Percentiles rank a stretch among this genome's conserved stretches.
These are phyloP conservation scores for Claviceps monticola DNA, from an alignment of 2,329 filamentous ascomycete species.

Conservation along the genomic window DNA sequence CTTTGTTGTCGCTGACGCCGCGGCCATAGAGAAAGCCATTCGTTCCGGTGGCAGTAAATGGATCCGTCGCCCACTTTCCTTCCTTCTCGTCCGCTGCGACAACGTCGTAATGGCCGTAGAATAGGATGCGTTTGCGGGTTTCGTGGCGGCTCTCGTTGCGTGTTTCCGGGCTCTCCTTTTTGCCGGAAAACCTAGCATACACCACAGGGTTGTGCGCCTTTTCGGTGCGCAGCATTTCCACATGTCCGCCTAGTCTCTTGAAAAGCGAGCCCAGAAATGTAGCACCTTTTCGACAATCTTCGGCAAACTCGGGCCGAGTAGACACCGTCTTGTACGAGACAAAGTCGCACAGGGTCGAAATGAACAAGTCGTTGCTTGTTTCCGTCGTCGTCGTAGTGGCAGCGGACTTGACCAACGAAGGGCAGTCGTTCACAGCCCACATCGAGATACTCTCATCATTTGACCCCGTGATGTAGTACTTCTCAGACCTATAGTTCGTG, in stretches of 20 bases:
- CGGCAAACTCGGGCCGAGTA: conserved; percentile 69
- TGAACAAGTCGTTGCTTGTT: conserved; percentile 35
- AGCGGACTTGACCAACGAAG: conserved; percentile 17
- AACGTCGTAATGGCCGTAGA: conserved; percentile 97
- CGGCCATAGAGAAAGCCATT: conserved; percentile 91
- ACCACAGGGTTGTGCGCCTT: conserved; percentile 83
- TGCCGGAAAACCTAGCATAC: conserved; percentile 73
- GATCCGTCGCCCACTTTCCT: conserved; percentile 74
- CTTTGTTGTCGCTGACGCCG: conserved; percentile 96
- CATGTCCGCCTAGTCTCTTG: conserved; percentile 78
- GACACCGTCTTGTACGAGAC: conserved; percentile 88
- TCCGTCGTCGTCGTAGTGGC: conserved; percentile 14
- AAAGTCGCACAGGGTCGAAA: conserved; percentile 70
- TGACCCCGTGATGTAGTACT: conserved; percentile 87
- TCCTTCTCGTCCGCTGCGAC: conserved; percentile 76
- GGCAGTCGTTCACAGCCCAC: conserved; percentile 55
- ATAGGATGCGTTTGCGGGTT: conserved; percentile 72
- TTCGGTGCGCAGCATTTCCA: conserved; percentile 77
- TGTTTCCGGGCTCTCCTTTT: conserved; percentile 42
- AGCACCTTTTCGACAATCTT: conserved; percentile 85
- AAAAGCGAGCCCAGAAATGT: conserved; percentile 83
- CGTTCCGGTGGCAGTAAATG: conserved; percentile 76
- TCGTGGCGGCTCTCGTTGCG: conserved; percentile 38
- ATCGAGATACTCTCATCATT: conserved; percentile 84
- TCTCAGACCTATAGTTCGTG: conserved; percentile 52